These are phyloP conservation scores for Pleurotus platypus DNA, from an alignment of 768 basidiomycete genomes.

Conservation along the genomic window DNA sequence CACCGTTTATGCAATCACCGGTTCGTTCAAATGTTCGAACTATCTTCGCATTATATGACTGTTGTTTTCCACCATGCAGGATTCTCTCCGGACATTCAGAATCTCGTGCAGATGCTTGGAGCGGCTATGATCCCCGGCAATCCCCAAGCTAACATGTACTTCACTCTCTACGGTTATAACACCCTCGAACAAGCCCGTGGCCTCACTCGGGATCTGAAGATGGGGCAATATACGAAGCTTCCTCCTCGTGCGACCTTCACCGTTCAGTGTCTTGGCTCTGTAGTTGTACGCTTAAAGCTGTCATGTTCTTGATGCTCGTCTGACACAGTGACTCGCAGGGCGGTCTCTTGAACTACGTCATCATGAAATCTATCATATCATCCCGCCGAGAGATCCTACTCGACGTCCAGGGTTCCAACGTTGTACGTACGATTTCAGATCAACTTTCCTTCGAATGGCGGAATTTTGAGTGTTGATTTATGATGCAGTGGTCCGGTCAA, in stretches of 20 bases:
- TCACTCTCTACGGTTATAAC: constrained; percentile 40
- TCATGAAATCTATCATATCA: constrained; percentile 55
- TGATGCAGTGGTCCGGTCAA: constrained; percentile 44
- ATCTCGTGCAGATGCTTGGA: constrained; percentile 40
- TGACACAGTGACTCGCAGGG: constrained; percentile 17
- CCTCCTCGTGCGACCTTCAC: constrained; percentile 63
- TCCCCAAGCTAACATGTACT: constrained; percentile 49
- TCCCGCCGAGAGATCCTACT: constrained; percentile 45
- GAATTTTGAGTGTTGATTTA: background rate
- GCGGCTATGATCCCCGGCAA: constrained; percentile 44
- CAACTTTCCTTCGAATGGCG: too few species aligned
- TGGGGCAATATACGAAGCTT: constrained; percentile 53
- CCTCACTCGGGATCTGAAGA: constrained; percentile 57
- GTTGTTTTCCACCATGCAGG: constrained; percentile 11
- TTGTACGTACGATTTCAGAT: constrained; percentile 28
- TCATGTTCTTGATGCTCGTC: background rate
- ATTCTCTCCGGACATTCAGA: constrained; percentile 29
- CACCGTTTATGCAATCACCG: constrained; percentile 51
- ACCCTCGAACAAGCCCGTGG: constrained; percentile 45
- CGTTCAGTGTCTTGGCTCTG: constrained; percentile 52
- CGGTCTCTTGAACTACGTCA: constrained; percentile 39
- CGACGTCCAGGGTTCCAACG: constrained; percentile 48
- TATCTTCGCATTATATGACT: too few species aligned
- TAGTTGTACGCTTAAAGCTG: constrained; percentile 38
- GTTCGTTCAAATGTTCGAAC: constrained; percentile 14